Evolutionary conservation across 257 asterid species (phyloP), one percentile per base, ranked within the genome.

Genomic region (Verbena officinalis): DNA sequence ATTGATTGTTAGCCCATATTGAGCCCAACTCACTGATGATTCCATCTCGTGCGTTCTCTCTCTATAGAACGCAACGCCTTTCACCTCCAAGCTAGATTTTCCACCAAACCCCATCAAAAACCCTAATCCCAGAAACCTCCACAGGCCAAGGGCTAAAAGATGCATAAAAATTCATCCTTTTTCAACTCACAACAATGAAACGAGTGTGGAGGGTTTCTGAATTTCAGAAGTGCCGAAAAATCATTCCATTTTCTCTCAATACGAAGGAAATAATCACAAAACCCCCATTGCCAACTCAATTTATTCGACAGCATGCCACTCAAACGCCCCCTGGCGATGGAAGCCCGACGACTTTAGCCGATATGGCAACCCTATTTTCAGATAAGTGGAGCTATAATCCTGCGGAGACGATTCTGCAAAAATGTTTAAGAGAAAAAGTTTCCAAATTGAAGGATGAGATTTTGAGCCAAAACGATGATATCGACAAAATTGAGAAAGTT

Each of bases 361-460:
- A 59, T 19, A 24, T 84, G 10, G 11, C 60, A 33, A 40, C 75
- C 34, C 53, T 78, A 19, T 80, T 88, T 45, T 19, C 75, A 0
- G 82, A 67, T 3, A 76, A 65, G 40, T 60, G 62, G 67, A 62
- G 61, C 44, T 30, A 21, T 54, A 33, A 53, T 34, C 34, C 53
- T 39, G 36, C 51, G 2, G 77, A 70, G 49, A 38, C 70, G 22
- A 22, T 24, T n/a, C 52, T 67, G 54, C 64, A 40, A 17, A 11
- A 53, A 21, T 51, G 66, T 36, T 69, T 85, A 57, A 68, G 44
- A 40, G 65, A 67, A 6, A 39, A 21, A n/a, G 90, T 87, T 45
- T 66, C 84, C 7, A 17, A 6, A 27, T 74, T 93, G 82, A 81
- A 62, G 71, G 68, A 86, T 12, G 85, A 80, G 73, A 65, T 93